Evolutionary conservation across 495 filamentous ascomycete species (phyloP).

Genomic region (Penicillium turbatum): DNA sequence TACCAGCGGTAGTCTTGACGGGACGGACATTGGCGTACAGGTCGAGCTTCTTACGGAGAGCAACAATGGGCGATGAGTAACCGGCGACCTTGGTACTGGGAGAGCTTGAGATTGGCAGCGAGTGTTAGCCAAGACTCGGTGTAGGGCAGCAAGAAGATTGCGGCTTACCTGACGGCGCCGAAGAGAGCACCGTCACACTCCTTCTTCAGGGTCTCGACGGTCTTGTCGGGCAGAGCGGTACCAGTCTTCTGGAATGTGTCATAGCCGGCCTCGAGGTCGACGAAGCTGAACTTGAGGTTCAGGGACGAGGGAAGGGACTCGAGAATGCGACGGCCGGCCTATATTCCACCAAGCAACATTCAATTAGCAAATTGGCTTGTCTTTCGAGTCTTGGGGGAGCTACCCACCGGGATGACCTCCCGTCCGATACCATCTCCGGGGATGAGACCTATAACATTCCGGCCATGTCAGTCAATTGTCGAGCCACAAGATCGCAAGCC

Average conservation of each 20-base stretch:
- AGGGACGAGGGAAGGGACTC: constrained; percentile 81
- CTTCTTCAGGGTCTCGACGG: constrained; percentile 74
- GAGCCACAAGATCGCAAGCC: not conserved
- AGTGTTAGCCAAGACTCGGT: constrained; percentile 1
- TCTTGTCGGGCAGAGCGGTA: constrained; percentile 81
- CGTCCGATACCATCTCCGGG: constrained; percentile 97
- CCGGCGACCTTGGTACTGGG: constrained; percentile 83
- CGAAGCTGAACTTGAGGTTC: constrained; percentile 87
- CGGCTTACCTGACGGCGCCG: constrained; percentile 72
- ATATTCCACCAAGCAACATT: constrained; percentile 14
- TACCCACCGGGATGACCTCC: constrained; percentile 82
- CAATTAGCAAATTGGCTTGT: constrained; percentile 11
- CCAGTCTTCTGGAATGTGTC: constrained; percentile 88
- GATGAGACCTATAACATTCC: constrained; percentile 69
- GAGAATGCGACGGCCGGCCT: constrained; percentile 82
- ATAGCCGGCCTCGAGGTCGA: constrained; percentile 87
- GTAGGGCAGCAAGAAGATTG: too few relatives aligned
- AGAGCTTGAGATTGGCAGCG: constrained; percentile 46
- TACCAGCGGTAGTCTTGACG: constrained; percentile 71
- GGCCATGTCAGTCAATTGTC: constrained; percentile 21
- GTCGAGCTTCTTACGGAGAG: constrained; percentile 88
- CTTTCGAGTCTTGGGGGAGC: constrained; percentile 6
- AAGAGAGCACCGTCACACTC: constrained; percentile 97
- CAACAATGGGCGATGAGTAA: constrained; percentile 96
- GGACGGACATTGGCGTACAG: constrained; percentile 97